Base-by-base conservation (phyloP, 2,329 filamentous ascomycete species). In the Albophoma yamanashiensis region DNA sequence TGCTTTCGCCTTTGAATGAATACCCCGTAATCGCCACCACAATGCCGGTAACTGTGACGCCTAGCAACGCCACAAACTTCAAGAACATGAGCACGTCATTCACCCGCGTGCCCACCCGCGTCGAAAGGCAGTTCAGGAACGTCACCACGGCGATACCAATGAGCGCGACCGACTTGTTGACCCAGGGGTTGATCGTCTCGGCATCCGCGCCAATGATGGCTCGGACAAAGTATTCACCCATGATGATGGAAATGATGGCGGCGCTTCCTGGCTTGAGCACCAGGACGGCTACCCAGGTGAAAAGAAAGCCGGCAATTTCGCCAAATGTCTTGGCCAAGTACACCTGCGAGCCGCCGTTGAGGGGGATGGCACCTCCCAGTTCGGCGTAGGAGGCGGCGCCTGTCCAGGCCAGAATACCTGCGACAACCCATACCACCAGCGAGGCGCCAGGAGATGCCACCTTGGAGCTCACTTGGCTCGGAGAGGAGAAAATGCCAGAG, bases 241-340 rank as follows among this genome's bases (percentile, higher is more conserved):
- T 97, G 69, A 99, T 97, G 66, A 99, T 97, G 65, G 93, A 84
- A 64, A 99, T 91, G 70, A 99, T 99, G 63, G 94, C 94, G 12
- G 92, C 88, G 45, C 90, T 89, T 2, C 94, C 94, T 0, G 94
- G 94, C 76, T 97, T 97, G 63, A 99, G 79, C 15, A 99, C 94
- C 62, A 94, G 83, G 20, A 97, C 91, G 0, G 94, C 92, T 58
- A 91, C 92, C 94, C 94, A 99, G 2, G 92, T 95, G 74, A 97
- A 99, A 40, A 97, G 78, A 70, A 99, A 99, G 0, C 94, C 94
- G 1, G 87, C 85, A 68, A 96, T 79, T 75, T 99, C 94, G 59
- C 93, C 93, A 73, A 97, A 96, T 61, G 96, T 99, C 76, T 97
- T 97, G 65, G 91, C 88, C 52, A 99, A 79, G 71, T 99, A 99